phyloP scores from a whole-genome alignment of 495 filamentous ascomycete genomes.

The Penicillium ochrochloron region DNA sequence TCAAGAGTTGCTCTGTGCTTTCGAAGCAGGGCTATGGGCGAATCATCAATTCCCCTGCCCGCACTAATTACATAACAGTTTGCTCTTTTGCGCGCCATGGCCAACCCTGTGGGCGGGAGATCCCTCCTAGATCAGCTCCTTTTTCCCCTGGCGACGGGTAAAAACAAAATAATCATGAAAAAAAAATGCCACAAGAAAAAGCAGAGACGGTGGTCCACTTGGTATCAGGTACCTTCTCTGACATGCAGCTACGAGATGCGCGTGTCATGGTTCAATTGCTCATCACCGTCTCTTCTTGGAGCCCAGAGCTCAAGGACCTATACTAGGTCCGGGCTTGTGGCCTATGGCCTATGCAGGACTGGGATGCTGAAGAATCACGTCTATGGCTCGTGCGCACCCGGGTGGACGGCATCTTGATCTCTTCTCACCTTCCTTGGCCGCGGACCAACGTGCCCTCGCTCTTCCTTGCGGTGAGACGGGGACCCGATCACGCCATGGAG shows the following conservation, averaged over 20 bases:
- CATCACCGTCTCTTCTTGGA: background rate
- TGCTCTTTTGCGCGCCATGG: constrained; percentile 10
- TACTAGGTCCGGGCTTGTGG: constrained; percentile 2
- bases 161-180: background rate
- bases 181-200: background rate
- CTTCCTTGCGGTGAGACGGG: constrained; percentile 14
- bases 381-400: constrained; percentile 14
- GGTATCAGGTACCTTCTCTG: constrained; percentile 2
- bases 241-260: constrained; percentile 6
- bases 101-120: constrained; percentile 10
- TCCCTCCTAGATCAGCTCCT: background rate
- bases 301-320: constrained; percentile 6
- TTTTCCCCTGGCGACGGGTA: background rate
- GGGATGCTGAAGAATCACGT: constrained; percentile 11
- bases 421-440: background rate
- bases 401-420: constrained; percentile 8
- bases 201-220: background rate
- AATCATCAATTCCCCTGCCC: constrained; percentile 32
- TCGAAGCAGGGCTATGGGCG: constrained; percentile 21
- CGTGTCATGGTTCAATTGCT: background rate
- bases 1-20: constrained; percentile 37
- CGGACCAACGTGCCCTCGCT: constrained; percentile 12
- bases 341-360: background rate
- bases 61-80: constrained; percentile 48
- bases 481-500: constrained; percentile 24